Conservation (phyloP, 176 grass and related monocot genomes). For the Raddia guianensis region DNA sequence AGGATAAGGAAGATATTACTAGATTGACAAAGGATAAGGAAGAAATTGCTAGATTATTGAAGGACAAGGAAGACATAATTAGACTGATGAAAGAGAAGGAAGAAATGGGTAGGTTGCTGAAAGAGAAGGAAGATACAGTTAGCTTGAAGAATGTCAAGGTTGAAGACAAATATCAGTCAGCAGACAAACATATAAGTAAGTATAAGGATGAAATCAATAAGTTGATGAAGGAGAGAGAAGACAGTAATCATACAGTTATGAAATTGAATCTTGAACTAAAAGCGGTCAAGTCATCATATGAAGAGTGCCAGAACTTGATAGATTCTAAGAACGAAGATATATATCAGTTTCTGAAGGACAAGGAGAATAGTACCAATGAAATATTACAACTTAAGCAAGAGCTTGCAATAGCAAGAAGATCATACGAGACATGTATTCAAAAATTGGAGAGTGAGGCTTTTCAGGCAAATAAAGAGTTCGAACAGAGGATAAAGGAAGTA, state of each 20-base stretch:
- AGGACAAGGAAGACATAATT: slow-evolving; percentile 71
- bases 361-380: slow-evolving; percentile 36
- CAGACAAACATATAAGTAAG: slow-evolving; percentile 31
- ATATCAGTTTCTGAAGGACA: slow-evolving; percentile 45
- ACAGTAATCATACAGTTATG: slow-evolving; percentile 28
- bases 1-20: slow-evolving; percentile 50
- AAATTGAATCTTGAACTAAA: slow-evolving; percentile 50
- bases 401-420: slow-evolving; percentile 38
- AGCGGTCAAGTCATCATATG: slow-evolving; percentile 48
- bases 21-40: slow-evolving; percentile 59
- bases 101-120: slow-evolving; percentile 63
- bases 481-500: slow-evolving; percentile 50
- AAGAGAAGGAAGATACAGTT: slow-evolving; percentile 57
- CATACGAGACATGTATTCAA: slow-evolving; percentile 40
- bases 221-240: slow-evolving; percentile 66
- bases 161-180: slow-evolving; percentile 32
- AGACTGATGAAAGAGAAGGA: slow-evolving; percentile 88
- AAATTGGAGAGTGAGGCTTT: slow-evolving; percentile 45
- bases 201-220: slow-evolving; percentile 48
- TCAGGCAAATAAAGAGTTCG: slow-evolving; percentile 41
- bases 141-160: slow-evolving; percentile 41
- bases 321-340: slow-evolving; percentile 46
- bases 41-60: slow-evolving; percentile 59
- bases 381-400: slow-evolving; percentile 56
- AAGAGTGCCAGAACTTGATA: slow-evolving; percentile 38